Evolutionary conservation across 73 alveolate genomes (phyloP), one percentile per base, ranked within the genome.

Genomic region (Blepharisma japonicum): DNA sequence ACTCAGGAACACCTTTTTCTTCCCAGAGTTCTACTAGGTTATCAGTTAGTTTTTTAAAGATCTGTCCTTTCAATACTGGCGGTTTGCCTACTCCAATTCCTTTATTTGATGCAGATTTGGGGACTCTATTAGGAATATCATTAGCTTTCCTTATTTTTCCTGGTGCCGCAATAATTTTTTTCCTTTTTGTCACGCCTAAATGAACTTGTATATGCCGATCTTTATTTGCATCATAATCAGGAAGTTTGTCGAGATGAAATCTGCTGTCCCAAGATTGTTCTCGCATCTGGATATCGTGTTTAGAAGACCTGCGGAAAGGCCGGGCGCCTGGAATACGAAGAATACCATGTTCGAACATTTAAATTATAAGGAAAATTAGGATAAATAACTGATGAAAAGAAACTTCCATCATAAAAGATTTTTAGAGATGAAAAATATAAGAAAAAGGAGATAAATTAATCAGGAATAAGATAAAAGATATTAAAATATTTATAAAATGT

Each of bases 241-340:
- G 74, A n/a, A 61, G 14, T 61, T 25, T 61, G 4, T 61, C 74
- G 0, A 61, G 18, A 25, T 18, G 23, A 61, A 61, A 61, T 25
- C 74, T 0, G 14, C 47, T 11, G 23, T 61, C 23, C 74, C 74
- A 61, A 25, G 74, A 61, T 8, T 14, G 49, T 25, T 61, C 74
- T 20, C 74, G 74, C n/a, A 14, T 25, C 23, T 61, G 74, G 47
- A 14, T 61, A 8, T 61, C 74, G 2, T 61, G 14, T 2, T 25
- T 14, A 25, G 74, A 61, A 20, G 74, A 39, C 11, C 47, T n/a
- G 18, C 74, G 74, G 74, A 61, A 61, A 61, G 74, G 74, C 38
- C 74, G 74, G 74, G 74, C 14, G 11, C 74, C 74, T 18, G 74
- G 49, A 25, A 61, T 61, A 18, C 74, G 74, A 25, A 61, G 47